These are phyloP conservation scores for Obelidium mucronatum DNA, from an alignment of 192 early-diverging fungal species.

Conservation along the genomic window DNA sequence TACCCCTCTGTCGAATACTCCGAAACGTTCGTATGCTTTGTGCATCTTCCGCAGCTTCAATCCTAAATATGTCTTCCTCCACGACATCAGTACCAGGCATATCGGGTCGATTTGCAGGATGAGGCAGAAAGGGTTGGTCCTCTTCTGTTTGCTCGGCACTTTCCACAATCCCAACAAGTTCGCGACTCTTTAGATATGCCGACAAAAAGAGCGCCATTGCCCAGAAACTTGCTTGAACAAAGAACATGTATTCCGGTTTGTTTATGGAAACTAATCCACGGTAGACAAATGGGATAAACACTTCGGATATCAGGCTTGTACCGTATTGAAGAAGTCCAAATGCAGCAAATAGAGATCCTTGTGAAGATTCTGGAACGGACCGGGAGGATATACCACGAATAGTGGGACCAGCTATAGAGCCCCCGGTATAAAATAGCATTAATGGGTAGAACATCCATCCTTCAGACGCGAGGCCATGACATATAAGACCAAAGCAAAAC, in stretches of 20 bases:
- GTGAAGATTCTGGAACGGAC: slow-evolving; percentile 32
- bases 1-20: background rate
- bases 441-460: slow-evolving; percentile 47
- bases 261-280: background rate
- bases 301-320: slow-evolving; percentile 15
- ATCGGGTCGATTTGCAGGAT: background rate
- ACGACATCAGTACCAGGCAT: background rate
- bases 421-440: slow-evolving; percentile 6
- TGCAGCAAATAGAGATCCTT: slow-evolving; percentile 42
- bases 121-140: background rate
- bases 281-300: slow-evolving; percentile 23
- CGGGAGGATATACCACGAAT: slow-evolving; percentile 45
- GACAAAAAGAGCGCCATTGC: slow-evolving; percentile 8
- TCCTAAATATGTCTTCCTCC: too few species aligned
- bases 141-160: background rate
- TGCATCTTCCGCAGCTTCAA: too few species aligned
- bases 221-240: slow-evolving; percentile 26
- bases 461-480: slow-evolving; percentile 34
- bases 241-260: slow-evolving; percentile 25
- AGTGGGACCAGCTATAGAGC: slow-evolving; percentile 34
- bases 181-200: slow-evolving; percentile 29
- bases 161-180: slow-evolving; percentile 12
- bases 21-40: background rate
- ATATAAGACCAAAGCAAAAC: slow-evolving; percentile 17
- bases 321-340: slow-evolving; percentile 21